These are phyloP conservation scores for Aureobasidium pullulans DNA, from an alignment of 2,329 filamentous ascomycete genomes.

Conservation along the genomic window DNA sequence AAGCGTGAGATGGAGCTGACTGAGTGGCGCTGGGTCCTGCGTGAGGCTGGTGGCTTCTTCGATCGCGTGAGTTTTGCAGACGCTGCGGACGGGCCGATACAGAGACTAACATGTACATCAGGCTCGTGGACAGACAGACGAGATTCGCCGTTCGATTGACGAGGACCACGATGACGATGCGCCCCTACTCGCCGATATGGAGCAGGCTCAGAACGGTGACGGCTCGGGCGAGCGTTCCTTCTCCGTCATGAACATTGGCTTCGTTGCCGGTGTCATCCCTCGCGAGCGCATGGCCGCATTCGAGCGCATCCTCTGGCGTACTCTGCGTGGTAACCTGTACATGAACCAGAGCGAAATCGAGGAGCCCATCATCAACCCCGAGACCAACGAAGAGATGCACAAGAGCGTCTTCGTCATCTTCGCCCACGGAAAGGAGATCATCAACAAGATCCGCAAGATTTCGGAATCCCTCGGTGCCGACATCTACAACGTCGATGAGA, in stretches of 20 bases:
- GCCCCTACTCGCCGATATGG: conserved; percentile 84
- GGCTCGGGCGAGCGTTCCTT: conserved; percentile 73
- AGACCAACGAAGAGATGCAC: conserved; percentile 82
- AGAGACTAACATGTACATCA: conserved; percentile 20
- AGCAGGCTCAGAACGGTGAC: conserved; percentile 68
- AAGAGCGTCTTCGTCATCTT: conserved; percentile 99
- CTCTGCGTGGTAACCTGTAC: conserved; percentile 93
- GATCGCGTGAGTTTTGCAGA: conserved; percentile 52
- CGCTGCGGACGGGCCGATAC: background rate
- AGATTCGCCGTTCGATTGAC: conserved; percentile 84
- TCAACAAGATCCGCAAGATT: conserved; percentile 98
- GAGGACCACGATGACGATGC: conserved; percentile 92
- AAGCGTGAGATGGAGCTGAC: conserved; percentile 94
- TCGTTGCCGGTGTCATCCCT: conserved; percentile 91
- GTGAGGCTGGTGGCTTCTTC: conserved; percentile 95
- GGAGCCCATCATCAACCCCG: conserved; percentile 83
- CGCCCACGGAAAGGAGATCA: conserved; percentile 94
- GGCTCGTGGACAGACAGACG: conserved; percentile 91
- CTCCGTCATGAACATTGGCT: conserved; percentile 97
- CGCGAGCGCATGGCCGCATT: conserved; percentile 90
- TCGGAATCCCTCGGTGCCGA: conserved; percentile 95
- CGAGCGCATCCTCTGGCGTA: conserved; percentile 95
- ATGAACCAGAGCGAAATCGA: conserved; percentile 99
- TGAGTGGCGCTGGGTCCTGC: conserved; percentile 96
- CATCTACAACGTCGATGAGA: conserved; percentile 95